These are phyloP conservation scores for Agaricus subrufescens DNA, from an alignment of 768 basidiomycete genomes.

Conservation along the genomic window DNA sequence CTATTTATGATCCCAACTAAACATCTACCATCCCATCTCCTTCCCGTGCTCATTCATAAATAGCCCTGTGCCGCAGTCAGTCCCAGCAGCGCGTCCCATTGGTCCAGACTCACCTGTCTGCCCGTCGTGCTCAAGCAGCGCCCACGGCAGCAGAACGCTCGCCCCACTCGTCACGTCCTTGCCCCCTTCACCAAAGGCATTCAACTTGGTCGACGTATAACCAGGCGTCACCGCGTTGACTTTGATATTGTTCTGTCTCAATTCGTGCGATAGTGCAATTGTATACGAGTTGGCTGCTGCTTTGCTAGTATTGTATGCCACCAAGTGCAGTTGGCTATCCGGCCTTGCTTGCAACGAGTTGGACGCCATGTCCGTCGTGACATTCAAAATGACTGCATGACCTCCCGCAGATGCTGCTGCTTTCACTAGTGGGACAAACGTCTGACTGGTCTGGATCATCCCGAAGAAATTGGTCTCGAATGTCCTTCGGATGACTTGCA, in stretches of 20 bases:
- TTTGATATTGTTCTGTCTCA: slow-evolving; percentile 46
- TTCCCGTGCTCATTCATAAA: slow-evolving; percentile 32
- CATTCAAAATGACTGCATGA: slow-evolving; percentile 35
- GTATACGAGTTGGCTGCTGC: slow-evolving; percentile 61
- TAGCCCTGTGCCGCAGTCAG: slow-evolving; percentile 15
- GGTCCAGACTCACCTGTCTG: slow-evolving; percentile 26
- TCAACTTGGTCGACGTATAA: slow-evolving; percentile 41
- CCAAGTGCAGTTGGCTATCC: slow-evolving; percentile 25
- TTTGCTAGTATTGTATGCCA: slow-evolving; percentile 67
- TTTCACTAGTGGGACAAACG: slow-evolving; percentile 37
- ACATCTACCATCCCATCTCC: slow-evolving; percentile 26
- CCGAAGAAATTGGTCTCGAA: slow-evolving; percentile 42
- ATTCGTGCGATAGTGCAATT: slow-evolving; percentile 59
- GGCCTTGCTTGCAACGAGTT: slow-evolving; percentile 30
- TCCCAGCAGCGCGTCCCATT: neutral
- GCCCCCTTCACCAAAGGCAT: slow-evolving; percentile 30
- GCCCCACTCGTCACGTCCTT: slow-evolving; percentile 32
- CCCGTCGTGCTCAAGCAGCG: slow-evolving; percentile 33
- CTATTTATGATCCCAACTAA: neutral
- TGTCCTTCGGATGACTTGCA: slow-evolving; percentile 27
- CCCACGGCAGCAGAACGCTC: slow-evolving; percentile 31
- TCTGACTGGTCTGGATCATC: slow-evolving; percentile 35
- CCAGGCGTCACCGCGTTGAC: slow-evolving; percentile 65
- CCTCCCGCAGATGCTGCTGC: slow-evolving; percentile 22
- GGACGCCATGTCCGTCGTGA: slow-evolving; percentile 41